Evolutionary conservation across 1,284 basidiomycete genomes (phyloP).

Genomic region (Paramarasmius palmivorus): DNA sequence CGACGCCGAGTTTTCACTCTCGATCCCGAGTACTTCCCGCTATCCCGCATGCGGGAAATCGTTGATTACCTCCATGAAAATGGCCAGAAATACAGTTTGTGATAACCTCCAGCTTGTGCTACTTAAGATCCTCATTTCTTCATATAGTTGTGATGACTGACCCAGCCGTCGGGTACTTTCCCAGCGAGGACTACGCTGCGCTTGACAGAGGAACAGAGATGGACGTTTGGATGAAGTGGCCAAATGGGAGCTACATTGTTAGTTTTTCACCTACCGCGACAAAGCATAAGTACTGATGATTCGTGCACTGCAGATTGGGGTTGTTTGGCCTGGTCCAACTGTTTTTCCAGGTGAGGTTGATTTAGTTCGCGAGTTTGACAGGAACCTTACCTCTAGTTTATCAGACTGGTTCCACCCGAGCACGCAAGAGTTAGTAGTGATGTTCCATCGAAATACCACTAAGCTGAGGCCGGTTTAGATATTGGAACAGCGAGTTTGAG

Average conservation of each 20-base stretch:
- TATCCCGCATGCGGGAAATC: conserved; percentile 63
- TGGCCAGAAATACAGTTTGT: conserved; percentile 58
- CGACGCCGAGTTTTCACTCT: conserved; percentile 66
- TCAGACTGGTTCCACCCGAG: conserved; percentile 69
- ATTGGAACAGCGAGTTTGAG: conserved; percentile 64
- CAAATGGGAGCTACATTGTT: conserved; percentile 59
- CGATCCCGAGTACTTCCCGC: conserved; percentile 68
- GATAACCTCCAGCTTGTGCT: background rate
- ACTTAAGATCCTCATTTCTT: background rate
- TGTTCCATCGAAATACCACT: background rate
- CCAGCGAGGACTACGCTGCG: conserved; percentile 49
- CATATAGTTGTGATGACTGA: conserved; percentile 73
- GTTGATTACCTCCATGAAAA: conserved; percentile 59
- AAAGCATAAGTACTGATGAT: no score
- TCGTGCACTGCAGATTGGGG: no score
- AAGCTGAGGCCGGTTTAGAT: conserved; percentile 31
- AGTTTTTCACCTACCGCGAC: no score
- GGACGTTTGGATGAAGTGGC: conserved; percentile 64
- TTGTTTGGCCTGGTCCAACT: conserved; percentile 74
- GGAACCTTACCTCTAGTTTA: background rate
- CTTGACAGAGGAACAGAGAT: conserved; percentile 55
- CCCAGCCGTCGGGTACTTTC: conserved; percentile 62
- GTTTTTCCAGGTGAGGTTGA: conserved; percentile 54
- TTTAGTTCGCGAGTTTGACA: background rate
- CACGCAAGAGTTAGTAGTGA: conserved; percentile 41